These are phyloP conservation scores for Fistulifera solaris DNA, from an alignment of 108 stramenopile species.

Conservation along the genomic window DNA sequence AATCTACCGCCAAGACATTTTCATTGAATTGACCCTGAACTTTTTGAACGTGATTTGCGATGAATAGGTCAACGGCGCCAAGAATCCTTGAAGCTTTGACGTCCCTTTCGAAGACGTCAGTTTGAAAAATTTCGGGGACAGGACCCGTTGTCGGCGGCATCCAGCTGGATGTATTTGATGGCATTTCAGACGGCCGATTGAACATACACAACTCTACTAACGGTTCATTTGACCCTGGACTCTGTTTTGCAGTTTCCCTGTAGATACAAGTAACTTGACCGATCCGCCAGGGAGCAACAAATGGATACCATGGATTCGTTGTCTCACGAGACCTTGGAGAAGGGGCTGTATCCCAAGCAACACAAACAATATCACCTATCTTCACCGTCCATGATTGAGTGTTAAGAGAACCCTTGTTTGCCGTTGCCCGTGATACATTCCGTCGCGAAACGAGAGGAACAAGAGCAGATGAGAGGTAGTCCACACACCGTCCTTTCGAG, in stretches of 20 bases:
- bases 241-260: background rate
- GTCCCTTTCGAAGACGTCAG: slow-evolving; percentile 23
- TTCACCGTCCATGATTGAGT: background rate
- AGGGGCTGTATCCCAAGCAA: background rate
- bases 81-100: slow-evolving; percentile 25
- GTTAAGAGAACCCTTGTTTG: background rate
- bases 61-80: slow-evolving; percentile 21
- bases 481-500: too few relatives aligned
- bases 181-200: slow-evolving; percentile 17
- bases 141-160: slow-evolving; percentile 10
- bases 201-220: slow-evolving; percentile 33
- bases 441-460: background rate
- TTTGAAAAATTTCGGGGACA: slow-evolving; percentile 38
- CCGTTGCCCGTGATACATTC: background rate
- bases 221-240: background rate
- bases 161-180: slow-evolving; percentile 3
- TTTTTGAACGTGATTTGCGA: slow-evolving; percentile 17
- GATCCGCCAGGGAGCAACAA: slow-evolving; percentile 3
- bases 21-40: background rate
- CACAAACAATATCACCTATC: slow-evolving; percentile 7
- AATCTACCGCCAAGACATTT: slow-evolving; percentile 1
- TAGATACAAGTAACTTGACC: slow-evolving; percentile 6
- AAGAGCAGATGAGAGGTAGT: background rate
- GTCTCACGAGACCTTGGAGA: background rate
- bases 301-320: slow-evolving; percentile 3